These are phyloP conservation scores for Kockovaella imperatae DNA, from an alignment of 768 basidiomycete species.

Conservation along the genomic window DNA sequence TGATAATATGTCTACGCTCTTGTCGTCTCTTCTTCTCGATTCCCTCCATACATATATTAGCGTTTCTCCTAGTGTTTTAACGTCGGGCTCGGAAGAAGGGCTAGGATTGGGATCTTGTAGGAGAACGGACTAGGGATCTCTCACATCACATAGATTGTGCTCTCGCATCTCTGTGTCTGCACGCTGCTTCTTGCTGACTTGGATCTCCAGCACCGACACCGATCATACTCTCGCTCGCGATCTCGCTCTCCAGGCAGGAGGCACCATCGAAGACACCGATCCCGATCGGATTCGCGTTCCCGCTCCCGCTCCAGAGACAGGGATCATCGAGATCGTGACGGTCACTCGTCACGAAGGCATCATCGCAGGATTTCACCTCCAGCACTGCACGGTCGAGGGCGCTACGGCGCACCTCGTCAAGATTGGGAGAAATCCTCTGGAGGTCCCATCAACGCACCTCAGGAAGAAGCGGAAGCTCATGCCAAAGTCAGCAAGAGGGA, in stretches of 20 bases:
- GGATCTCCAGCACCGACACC: constrained; percentile 53
- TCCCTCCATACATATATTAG: too few species aligned
- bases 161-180: too few species aligned
- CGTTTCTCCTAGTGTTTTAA: too few species aligned
- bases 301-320: constrained; percentile 59
- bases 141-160: too few species aligned
- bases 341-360: constrained; percentile 5
- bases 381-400: constrained; percentile 15
- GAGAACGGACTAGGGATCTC: too few species aligned
- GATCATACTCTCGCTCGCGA: constrained; percentile 49
- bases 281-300: constrained; percentile 52
- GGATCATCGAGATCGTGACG: constrained; percentile 14
- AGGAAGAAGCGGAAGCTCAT: constrained; percentile 91
- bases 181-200: too few species aligned
- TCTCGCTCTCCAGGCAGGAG: constrained; percentile 38
- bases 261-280: constrained; percentile 22
- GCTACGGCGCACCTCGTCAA: constrained; percentile 10
- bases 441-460: constrained; percentile 42
- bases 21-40: neutral
- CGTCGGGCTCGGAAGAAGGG: too few species aligned
- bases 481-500: constrained; percentile 94
- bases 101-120: too few species aligned
- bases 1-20: neutral
- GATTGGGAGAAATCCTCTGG: constrained; percentile 21
- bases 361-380: constrained; percentile 11